A percentile compares a stretch with the other conserved stretches of the same genome.
Evolutionary conservation across 768 basidiomycete genomes (phyloP).

Genomic region (Termitomyces sp.): DNA sequence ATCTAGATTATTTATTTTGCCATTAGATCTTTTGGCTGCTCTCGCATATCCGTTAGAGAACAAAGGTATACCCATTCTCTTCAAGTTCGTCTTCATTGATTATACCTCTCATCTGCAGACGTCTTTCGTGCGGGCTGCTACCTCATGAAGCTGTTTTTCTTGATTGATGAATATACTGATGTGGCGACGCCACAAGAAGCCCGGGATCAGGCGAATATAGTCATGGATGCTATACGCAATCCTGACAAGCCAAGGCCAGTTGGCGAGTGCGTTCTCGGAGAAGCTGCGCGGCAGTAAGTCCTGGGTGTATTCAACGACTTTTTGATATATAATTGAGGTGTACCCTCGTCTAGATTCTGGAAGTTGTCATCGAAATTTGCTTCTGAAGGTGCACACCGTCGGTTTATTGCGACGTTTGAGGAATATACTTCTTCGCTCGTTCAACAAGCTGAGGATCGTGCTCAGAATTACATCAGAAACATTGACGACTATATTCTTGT

Average conservation of each 20-base stretch:
- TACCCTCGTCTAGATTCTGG: neutral
- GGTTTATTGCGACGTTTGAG: neutral
- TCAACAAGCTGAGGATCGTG: neutral
- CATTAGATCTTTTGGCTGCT: conserved; percentile 30
- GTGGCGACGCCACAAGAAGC: neutral
- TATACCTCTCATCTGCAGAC: neutral
- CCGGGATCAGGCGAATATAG: neutral
- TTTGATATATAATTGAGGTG: neutral
- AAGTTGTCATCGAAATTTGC: neutral
- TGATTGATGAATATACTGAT: neutral
- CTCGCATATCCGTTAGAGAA: conserved; percentile 27
- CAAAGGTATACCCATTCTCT: conserved; percentile 21
- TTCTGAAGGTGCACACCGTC: neutral
- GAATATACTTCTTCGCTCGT: neutral
- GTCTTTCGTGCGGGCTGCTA: neutral
- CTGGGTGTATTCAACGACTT: neutral
- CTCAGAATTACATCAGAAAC: neutral
- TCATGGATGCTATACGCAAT: neutral
- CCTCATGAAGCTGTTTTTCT: neutral
- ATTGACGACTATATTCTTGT: neutral
- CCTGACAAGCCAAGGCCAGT: neutral
- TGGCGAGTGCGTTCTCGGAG: neutral
- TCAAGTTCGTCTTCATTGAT: neutral
- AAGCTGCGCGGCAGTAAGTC: neutral
- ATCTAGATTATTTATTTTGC: neutral